These are phyloP conservation scores for Mortierella sp. DNA, from an alignment of 371 early-diverging fungal species.

Conservation along the genomic window DNA sequence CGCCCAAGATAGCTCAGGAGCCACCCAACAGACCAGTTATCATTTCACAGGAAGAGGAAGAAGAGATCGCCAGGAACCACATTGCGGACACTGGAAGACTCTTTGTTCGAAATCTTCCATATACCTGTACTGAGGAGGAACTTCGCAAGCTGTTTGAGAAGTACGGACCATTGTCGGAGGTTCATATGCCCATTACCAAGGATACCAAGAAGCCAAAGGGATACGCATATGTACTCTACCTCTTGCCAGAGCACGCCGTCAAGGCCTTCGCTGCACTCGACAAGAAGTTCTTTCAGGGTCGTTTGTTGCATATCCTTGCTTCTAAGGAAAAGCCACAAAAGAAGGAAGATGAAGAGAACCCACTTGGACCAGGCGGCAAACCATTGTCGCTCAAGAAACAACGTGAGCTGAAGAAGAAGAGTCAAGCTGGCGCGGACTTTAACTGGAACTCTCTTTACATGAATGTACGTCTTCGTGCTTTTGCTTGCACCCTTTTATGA, in stretches of 20 bases:
- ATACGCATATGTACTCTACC: constrained; percentile 87
- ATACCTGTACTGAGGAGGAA: constrained; percentile 89
- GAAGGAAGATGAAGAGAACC: constrained; percentile 70
- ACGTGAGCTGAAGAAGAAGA: constrained; percentile 82
- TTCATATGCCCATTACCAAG: constrained; percentile 92
- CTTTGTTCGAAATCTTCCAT: constrained; percentile 93
- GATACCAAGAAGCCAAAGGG: constrained; percentile 95
- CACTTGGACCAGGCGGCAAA: constrained; percentile 66
- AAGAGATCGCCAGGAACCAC: constrained; percentile 60
- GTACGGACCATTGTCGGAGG: constrained; percentile 93
- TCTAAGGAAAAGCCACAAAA: constrained; percentile 82
- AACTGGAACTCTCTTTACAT: constrained; percentile 97
- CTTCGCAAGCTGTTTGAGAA: constrained; percentile 78
- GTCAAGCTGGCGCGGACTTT: constrained; percentile 81
- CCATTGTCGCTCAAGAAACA: constrained; percentile 80
- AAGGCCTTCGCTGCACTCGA: constrained; percentile 85
- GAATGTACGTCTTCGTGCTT: constrained; percentile 71
- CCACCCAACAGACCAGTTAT: constrained; percentile 52
- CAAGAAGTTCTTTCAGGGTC: constrained; percentile 89
- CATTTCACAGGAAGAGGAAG: constrained; percentile 48
- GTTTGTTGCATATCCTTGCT: constrained; percentile 81
- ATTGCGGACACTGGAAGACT: constrained; percentile 95
- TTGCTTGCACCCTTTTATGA: no score
- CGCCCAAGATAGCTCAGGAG: constrained; percentile 38
- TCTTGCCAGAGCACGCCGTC: constrained; percentile 94